phyloP scores from a whole-genome alignment of 352 stramenopile species.

The Globisporangium carolinianum region DNA sequence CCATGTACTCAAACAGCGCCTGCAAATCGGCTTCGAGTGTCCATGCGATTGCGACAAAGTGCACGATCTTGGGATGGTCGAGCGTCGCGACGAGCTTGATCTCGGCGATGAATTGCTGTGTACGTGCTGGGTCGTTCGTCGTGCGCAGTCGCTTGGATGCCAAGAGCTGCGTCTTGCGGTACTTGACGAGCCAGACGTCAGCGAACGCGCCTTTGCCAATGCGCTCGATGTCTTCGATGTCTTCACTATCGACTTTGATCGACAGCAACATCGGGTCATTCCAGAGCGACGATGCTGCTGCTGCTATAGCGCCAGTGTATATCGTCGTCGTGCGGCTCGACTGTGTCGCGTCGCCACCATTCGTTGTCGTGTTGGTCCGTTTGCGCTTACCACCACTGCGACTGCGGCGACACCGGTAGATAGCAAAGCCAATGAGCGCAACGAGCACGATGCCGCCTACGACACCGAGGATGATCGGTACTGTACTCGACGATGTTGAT shows the following conservation, averaged over 20 bases:
- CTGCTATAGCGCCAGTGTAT: not conserved
- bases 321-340: not conserved
- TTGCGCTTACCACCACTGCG: not conserved
- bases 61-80: slow-evolving; percentile 23
- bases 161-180: slow-evolving; percentile 2
- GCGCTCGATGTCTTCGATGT: slow-evolving; percentile 30
- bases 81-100: slow-evolving; percentile 2
- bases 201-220: slow-evolving; percentile 3
- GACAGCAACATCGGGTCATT: slow-evolving; percentile 36
- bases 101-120: slow-evolving; percentile 26
- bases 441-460: not conserved
- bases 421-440: not conserved
- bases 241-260: slow-evolving; percentile 27
- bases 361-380: not conserved
- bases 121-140: slow-evolving; percentile 21
- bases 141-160: slow-evolving; percentile 29
- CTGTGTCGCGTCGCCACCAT: not conserved
- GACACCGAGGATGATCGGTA: not conserved
- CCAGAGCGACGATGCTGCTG: slow-evolving; percentile 28
- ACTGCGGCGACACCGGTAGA: not conserved
- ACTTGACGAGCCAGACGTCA: slow-evolving; percentile 8
- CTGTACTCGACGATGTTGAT: not conserved
- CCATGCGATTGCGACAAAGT: slow-evolving; percentile 47
- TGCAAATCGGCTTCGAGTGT: slow-evolving; percentile 42
- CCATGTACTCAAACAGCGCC: slow-evolving; percentile 64